Evolutionary conservation across 192 early-diverging fungal species (phyloP).

Genomic region (Backusella tarrabulga): DNA sequence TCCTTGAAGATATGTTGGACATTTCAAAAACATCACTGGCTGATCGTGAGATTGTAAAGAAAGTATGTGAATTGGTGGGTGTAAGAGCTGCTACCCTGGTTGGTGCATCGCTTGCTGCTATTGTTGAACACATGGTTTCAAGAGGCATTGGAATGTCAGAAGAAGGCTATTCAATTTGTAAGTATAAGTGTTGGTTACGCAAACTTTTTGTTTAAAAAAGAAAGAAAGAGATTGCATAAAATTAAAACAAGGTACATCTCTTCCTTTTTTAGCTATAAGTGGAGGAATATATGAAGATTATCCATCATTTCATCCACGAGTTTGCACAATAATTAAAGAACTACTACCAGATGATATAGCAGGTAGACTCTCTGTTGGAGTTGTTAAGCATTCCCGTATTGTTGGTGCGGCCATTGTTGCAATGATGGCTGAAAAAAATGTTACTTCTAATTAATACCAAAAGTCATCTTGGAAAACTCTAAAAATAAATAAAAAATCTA

Average conservation of each 20-base stretch:
- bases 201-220: conserved; percentile 1
- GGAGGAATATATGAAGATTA: conserved; percentile 40
- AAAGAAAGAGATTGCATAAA: neutral
- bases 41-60: conserved; percentile 79
- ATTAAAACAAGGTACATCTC: neutral
- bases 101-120: conserved; percentile 66
- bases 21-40: conserved; percentile 61
- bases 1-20: conserved; percentile 71
- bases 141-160: conserved; percentile 31
- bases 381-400: conserved; percentile 37
- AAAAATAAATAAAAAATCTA: too few relatives aligned
- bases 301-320: conserved; percentile 37
- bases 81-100: conserved; percentile 77
- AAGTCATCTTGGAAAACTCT: too few relatives aligned
- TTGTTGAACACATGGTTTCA: conserved; percentile 42
- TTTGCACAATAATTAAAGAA: conserved; percentile 34
- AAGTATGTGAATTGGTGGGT: conserved; percentile 80
- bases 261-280: conserved; percentile 29
- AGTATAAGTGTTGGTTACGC: neutral
- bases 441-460: neutral
- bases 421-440: conserved; percentile 41
- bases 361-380: conserved; percentile 29
- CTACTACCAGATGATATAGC: conserved; percentile 31
- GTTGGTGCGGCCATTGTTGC: conserved; percentile 42
- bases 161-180: conserved; percentile 35